phyloP scores from a whole-genome alignment of 495 filamentous ascomycete genomes.

The Glutinoglossum americanum region DNA sequence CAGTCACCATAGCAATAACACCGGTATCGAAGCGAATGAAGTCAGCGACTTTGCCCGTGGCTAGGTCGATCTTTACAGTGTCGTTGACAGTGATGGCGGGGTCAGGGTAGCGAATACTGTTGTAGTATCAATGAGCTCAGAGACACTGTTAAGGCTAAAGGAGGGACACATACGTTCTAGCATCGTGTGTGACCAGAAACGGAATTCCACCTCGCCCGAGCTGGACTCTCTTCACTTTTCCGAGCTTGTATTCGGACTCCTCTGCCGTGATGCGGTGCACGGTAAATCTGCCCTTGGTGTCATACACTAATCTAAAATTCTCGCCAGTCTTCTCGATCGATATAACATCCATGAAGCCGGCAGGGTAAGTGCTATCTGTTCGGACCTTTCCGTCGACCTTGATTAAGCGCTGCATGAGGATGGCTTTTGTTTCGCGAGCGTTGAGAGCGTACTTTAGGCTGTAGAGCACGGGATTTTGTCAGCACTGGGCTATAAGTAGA shows the following conservation, averaged over 20 bases:
- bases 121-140: conserved; percentile 21
- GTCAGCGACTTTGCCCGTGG: conserved; percentile 89
- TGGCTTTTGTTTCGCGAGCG: conserved; percentile 87
- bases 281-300: conserved; percentile 99
- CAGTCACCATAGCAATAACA: conserved; percentile 90
- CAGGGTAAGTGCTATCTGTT: conserved; percentile 92
- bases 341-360: conserved; percentile 99
- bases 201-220: conserved; percentile 97
- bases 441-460: conserved; percentile 99
- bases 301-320: conserved; percentile 99
- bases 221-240: conserved; percentile 98
- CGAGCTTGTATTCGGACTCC: conserved; percentile 98
- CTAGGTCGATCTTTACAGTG: conserved; percentile 95
- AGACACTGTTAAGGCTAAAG: background rate
- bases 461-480: conserved; percentile 10
- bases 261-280: conserved; percentile 95
- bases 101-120: conserved; percentile 96
- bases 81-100: conserved; percentile 97
- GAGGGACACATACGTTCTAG: conserved; percentile 90
- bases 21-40: conserved; percentile 96
- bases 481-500: background rate
- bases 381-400: conserved; percentile 99
- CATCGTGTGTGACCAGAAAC: conserved; percentile 99
- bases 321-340: conserved; percentile 97
- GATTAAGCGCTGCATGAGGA: conserved; percentile 98